Conservation (phyloP, 2,329 filamentous ascomycete genomes). For the Colletotrichum costaricense region DNA sequence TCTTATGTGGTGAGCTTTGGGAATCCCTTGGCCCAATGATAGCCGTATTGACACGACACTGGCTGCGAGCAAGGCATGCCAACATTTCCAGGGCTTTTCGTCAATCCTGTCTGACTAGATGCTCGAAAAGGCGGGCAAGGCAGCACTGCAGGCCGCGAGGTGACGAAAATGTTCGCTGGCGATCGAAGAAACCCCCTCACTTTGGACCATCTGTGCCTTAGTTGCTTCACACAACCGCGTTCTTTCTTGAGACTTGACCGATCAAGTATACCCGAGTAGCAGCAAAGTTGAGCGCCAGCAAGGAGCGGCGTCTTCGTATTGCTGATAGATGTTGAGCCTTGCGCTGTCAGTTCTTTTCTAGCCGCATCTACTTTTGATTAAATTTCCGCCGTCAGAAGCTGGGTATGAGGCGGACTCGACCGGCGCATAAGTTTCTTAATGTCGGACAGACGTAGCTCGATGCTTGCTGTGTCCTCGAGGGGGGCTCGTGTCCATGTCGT, state of each 20-base stretch:
- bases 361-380: background rate
- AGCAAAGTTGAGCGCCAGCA: background rate
- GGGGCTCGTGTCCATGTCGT: slow-evolving; percentile 34
- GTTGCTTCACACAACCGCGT: background rate
- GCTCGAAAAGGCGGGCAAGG: background rate
- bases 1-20: slow-evolving; percentile 7
- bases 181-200: background rate
- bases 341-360: background rate
- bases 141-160: slow-evolving; percentile 26
- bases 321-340: background rate
- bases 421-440: background rate
- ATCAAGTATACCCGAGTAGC: background rate
- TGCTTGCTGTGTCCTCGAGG: slow-evolving; percentile 10
- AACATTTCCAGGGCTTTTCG: slow-evolving; percentile 1
- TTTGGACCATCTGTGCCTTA: background rate
- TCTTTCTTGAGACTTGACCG: background rate
- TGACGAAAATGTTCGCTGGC: slow-evolving; percentile 11
- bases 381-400: background rate
- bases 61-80: slow-evolving; percentile 1
- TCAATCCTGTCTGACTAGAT: slow-evolving; percentile 4
- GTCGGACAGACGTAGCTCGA: slow-evolving; percentile 9
- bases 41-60: background rate
- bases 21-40: slow-evolving; percentile 3
- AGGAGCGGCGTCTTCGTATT: slow-evolving; percentile 12
- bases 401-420: background rate